These are phyloP conservation scores for Fraxinus velutina DNA, from an alignment of 305 asterid genomes.

Conservation along the genomic window DNA sequence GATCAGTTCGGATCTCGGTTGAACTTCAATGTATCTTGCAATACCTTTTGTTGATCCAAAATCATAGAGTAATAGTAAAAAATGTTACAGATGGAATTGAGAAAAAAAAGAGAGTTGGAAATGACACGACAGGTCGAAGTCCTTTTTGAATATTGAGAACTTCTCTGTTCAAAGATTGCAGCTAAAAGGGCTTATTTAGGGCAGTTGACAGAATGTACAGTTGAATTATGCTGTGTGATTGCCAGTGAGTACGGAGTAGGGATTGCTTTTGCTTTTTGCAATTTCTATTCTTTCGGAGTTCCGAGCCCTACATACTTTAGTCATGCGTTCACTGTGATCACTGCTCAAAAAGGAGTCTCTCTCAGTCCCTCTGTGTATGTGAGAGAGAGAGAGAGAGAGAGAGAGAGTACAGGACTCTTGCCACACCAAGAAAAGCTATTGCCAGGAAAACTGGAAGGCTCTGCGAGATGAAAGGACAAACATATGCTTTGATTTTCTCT, in stretches of 20 bases:
- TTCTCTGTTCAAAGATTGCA: conserved; percentile 28
- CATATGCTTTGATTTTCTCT: neutral
- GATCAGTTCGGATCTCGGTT: neutral
- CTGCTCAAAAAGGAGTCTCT: conserved; percentile 23
- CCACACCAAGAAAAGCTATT: neutral
- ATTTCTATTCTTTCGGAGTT: conserved; percentile 19
- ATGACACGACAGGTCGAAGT: conserved; percentile 14
- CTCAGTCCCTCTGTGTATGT: neutral
- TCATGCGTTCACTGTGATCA: conserved; percentile 57
- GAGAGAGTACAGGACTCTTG: neutral
- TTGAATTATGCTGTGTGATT: neutral
- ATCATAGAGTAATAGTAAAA: neutral
- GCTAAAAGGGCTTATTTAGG: conserved; percentile 17
- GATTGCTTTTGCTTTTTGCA: conserved; percentile 26
- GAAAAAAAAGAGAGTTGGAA: neutral
- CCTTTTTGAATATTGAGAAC: neutral
- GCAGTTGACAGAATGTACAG: conserved; percentile 14
- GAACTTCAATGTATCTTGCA: neutral
- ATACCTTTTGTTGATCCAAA: neutral
- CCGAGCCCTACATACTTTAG: conserved; percentile 39
- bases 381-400: conserved; percentile 2
- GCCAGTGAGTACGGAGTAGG: conserved; percentile 1
- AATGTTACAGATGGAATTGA: neutral
- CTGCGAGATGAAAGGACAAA: neutral
- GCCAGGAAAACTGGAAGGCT: neutral